Conservation (phyloP, 352 stramenopile genomes). For the Phytophthora sojae region DNA sequence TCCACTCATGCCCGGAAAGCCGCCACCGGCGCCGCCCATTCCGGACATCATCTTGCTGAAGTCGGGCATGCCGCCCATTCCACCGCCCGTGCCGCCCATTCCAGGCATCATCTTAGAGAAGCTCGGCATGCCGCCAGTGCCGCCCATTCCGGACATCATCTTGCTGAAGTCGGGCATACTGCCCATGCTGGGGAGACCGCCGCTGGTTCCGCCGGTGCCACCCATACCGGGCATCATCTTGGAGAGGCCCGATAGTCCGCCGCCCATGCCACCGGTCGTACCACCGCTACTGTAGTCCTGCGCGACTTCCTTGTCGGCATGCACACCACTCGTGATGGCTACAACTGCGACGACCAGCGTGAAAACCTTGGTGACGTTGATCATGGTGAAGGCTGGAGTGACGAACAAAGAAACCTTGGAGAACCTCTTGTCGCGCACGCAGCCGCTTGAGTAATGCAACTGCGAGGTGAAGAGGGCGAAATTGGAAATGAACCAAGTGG, state of each 20-base stretch:
- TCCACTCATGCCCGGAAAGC: background rate
- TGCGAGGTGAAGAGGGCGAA: background rate
- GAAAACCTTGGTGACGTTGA: background rate
- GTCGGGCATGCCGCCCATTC: background rate
- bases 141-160: constrained; percentile 5
- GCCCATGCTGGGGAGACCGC: background rate
- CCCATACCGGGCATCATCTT: background rate
- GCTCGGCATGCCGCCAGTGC: background rate
- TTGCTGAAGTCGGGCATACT: constrained; percentile 1
- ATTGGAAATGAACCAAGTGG: background rate
- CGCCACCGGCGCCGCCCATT: background rate
- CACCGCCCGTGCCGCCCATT: background rate
- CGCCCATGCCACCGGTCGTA: background rate
- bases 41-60: constrained; percentile 8
- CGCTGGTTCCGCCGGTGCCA: background rate
- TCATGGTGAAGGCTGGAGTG: background rate
- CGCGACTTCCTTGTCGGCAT: constrained; percentile 1
- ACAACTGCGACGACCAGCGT: background rate
- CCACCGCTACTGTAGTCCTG: background rate
- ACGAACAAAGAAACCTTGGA: background rate
- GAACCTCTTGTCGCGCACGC: background rate
- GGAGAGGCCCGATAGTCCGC: background rate
- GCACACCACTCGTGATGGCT: background rate
- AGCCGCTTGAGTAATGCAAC: background rate
- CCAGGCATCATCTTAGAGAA: constrained; percentile 7